Conservation (phyloP, 2,329 filamentous ascomycete genomes). For the Endoconidiophora laricicola region DNA sequence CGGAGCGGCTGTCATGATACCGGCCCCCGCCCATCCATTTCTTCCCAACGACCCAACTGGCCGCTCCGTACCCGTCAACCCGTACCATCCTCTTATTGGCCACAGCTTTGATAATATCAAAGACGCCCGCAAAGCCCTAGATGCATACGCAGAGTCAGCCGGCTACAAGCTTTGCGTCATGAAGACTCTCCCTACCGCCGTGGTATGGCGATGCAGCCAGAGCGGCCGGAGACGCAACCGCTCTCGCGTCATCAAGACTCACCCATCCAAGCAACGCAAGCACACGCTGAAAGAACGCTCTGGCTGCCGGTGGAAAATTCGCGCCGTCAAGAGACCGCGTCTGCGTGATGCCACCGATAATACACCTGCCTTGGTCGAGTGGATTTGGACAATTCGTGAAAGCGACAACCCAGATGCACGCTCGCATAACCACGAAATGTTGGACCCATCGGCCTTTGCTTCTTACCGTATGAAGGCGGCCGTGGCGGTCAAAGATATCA, state of each 20-base stretch:
- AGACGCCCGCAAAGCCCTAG: conserved; percentile 9
- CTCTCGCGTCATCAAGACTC: background rate
- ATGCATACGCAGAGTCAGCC: conserved; percentile 10
- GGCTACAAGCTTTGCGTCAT: conserved; percentile 13
- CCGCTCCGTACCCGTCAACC: conserved; percentile 11
- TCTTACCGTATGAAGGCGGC: conserved; percentile 13
- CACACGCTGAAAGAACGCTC: conserved; percentile 12
- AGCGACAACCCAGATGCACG: conserved; percentile 12
- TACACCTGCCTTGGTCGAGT: conserved; percentile 14
- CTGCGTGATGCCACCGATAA: conserved; percentile 14
- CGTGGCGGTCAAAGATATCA: conserved; percentile 9
- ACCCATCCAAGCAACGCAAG: conserved; percentile 10
- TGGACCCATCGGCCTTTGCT: conserved; percentile 10
- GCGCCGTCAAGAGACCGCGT: conserved; percentile 10
- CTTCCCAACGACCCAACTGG: conserved; percentile 12
- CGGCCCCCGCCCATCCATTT: conserved; percentile 9
- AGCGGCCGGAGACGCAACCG: conserved; percentile 9
- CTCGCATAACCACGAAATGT: conserved; percentile 11
- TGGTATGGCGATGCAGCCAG: conserved; percentile 12
- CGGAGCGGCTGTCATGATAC: conserved; percentile 4
- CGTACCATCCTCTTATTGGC: conserved; percentile 12
- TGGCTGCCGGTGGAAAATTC: conserved; percentile 12
- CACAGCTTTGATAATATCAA: conserved; percentile 11
- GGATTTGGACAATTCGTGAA: conserved; percentile 13
- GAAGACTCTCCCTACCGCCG: conserved; percentile 12